Conservation (phyloP, 352 stramenopile species). For the Phytophthora cactorum region DNA sequence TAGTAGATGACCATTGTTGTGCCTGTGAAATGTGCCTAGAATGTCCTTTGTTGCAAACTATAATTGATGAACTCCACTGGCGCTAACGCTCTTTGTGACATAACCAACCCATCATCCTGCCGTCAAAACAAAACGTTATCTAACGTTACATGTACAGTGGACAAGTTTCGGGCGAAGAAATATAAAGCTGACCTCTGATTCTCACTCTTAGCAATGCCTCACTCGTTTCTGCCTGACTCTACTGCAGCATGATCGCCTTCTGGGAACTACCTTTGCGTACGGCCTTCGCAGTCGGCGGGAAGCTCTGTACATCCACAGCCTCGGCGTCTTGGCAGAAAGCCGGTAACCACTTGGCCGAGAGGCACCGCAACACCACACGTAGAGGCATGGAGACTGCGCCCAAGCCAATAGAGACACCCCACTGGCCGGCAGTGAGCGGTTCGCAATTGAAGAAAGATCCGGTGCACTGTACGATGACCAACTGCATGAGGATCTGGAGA, state of each 20-base stretch:
- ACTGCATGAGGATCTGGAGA: slow-evolving; percentile 92
- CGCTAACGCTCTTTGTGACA: too few species aligned
- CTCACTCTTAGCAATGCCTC: slow-evolving; percentile 20
- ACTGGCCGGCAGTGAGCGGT: slow-evolving; percentile 51
- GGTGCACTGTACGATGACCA: slow-evolving; percentile 96
- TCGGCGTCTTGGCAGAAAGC: slow-evolving; percentile 61
- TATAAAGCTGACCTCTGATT: slow-evolving; percentile 31
- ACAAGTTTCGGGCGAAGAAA: slow-evolving; percentile 8
- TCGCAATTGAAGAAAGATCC: slow-evolving; percentile 78
- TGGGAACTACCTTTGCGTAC: slow-evolving; percentile 39
- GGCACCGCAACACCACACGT: slow-evolving; percentile 53
- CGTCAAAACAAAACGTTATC: too few species aligned
- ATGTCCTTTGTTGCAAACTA: too few species aligned
- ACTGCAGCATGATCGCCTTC: slow-evolving; percentile 35
- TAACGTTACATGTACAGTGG: too few species aligned
- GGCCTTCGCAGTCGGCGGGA: slow-evolving; percentile 39
- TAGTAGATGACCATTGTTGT: too few species aligned
- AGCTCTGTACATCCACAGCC: slow-evolving; percentile 42
- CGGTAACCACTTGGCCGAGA: slow-evolving; percentile 70
- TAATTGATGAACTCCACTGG: too few species aligned
- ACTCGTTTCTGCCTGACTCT: slow-evolving; percentile 23
- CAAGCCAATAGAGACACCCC: slow-evolving; percentile 63
- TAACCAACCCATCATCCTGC: too few species aligned
- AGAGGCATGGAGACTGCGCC: slow-evolving; percentile 53
- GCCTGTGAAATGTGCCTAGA: too few species aligned